Base-by-base conservation (phyloP, 73 alveolate species). In the Paraurostyla sp. region DNA sequence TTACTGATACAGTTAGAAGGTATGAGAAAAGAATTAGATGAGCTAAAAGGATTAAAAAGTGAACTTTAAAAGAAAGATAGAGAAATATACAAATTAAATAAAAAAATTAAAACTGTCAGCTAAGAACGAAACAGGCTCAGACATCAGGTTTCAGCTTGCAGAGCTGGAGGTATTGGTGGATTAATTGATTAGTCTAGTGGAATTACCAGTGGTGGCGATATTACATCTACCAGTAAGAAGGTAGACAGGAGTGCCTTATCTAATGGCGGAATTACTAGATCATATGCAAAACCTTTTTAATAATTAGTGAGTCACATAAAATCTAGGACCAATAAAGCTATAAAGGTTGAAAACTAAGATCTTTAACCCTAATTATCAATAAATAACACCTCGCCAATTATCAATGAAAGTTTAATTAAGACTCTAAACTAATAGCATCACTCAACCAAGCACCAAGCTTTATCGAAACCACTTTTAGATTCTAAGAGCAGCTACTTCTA, bases 101-200 rank as follows among this genome's bases (percentile, higher is more conserved):
- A 49, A 25, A 73, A 73, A 36, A 48, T 73, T 25, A 18, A 25
- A 65, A 38, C 43, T 1, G 6, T 65, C 15, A 36, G 27, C 25
- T 13, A 65, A 15, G 82, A 65, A 1, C 35, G 41, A 35, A 16
- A 18, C n/a, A 65, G 40, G 46, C 71, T 73, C 3, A 73, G 71
- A 49, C 52, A 73, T 48, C 36, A 73, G 32, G 65, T 73, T 3
- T 73, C 86, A 20, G 86, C 86, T 13, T 2, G 11, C 32, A 73
- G 86, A 49, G 86, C 86, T 11, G 86, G 86, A 36, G 82, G 82
- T 32, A 65, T 65, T 18, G 82, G 82, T 3, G 82, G 82, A 9
- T 22, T 38, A 40, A 65, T 65, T 6, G 82, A 65, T 38, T 65
- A 65, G 7, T 65, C 82, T 3, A 65, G 82, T 38, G 82, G 82